Conservation (phyloP, 2,329 filamentous ascomycete genomes). For the Neopestalotiopsis clavispora region DNA sequence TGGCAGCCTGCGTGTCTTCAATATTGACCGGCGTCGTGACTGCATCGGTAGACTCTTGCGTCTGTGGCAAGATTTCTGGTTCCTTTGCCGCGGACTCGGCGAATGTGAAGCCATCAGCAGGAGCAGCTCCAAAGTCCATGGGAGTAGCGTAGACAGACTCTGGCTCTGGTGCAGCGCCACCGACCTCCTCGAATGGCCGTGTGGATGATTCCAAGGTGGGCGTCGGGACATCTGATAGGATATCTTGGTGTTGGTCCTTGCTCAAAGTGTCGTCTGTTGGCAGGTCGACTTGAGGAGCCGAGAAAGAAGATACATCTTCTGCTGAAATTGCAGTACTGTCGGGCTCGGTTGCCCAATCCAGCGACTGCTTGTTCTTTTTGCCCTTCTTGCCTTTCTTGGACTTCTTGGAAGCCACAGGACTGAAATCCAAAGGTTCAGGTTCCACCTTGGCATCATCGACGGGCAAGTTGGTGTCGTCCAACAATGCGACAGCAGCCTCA, state of each 20-base stretch:
- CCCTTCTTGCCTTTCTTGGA: slow-evolving; percentile 40
- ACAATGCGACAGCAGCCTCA: slow-evolving; percentile 4
- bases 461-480: slow-evolving; percentile 5
- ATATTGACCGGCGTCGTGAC: not conserved
- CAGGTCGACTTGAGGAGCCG: not conserved
- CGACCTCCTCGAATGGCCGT: slow-evolving; percentile 22
- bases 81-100: not conserved
- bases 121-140: not conserved
- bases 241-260: not conserved
- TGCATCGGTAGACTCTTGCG: not conserved
- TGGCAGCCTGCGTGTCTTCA: not conserved
- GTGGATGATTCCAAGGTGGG: not conserved
- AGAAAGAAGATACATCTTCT: not conserved
- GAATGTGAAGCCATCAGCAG: not conserved
- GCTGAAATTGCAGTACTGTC: not conserved
- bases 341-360: slow-evolving; percentile 8
- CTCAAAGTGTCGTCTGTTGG: slow-evolving; percentile 12
- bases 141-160: slow-evolving; percentile 3
- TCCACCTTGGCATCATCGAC: not conserved
- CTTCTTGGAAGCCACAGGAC: slow-evolving; percentile 38
- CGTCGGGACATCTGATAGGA: not conserved
- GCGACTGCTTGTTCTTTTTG: slow-evolving; percentile 38
- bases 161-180: not conserved
- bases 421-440: slow-evolving; percentile 17
- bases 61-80: not conserved